Evolutionary conservation across 1,284 basidiomycete species (phyloP), one percentile per base, ranked within the genome.

Genomic region (Ustilago curta): DNA sequence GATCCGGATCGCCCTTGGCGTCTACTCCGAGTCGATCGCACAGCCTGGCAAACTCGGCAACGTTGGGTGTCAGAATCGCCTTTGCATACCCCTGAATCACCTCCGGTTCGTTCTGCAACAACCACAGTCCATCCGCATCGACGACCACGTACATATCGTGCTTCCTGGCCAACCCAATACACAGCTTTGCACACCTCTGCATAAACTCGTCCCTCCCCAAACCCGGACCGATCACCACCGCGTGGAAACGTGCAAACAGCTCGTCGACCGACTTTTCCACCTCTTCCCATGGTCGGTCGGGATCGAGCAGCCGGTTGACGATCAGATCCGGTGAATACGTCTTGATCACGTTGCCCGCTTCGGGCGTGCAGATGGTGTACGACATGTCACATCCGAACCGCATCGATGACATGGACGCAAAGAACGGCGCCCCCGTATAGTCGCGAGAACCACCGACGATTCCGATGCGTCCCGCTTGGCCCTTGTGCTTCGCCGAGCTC

Each of bases 361-460:
- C 71, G 0, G 96, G 96, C 12, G 95, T 91, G 86, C 96, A 99
- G 57, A 99, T 95, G 59, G 98, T 94, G 88, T 98, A 95, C 25
- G 94, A 94, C 45, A 98, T 88, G 85, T 98, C 96, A 55, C 92
- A 92, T 32, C 95, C 96, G 49, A 77, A 53, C 0, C 75, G 58
- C 78, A 77, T 79, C 21, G 63, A 67, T 1, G 79, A 67, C 64
- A 81, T 78, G 35, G 70, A 76, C 0, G 82, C 79, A 54, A 83
- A 99, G 88, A 91, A 99, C 0, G 96, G 96, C 25, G 96, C 96
- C 18, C 96, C 97, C 0, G 95, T 94, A 85, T 98, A 99, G 80
- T 98, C 96, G 70, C 91, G 88, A 31, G 93, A 93, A 23, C 96
- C 96, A 57, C 96, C 96, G 3, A 99, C 88, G 19, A 99, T 92